Base-by-base conservation (phyloP, 2,329 filamentous ascomycete species). In the Xylariaceae sp. region DNA sequence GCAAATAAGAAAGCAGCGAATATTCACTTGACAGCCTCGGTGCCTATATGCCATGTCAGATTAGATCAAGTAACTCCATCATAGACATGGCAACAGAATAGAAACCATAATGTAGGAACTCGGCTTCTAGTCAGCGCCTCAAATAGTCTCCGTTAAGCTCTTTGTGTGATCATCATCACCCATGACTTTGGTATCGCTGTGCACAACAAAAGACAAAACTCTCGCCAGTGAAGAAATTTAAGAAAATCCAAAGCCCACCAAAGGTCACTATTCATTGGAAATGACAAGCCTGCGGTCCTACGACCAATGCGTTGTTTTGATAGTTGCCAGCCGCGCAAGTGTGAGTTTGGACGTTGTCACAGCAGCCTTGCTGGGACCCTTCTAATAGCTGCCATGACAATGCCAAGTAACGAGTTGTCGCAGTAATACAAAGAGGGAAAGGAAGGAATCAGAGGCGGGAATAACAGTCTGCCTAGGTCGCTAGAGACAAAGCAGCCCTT, bases 21-120 rank as follows among this genome's bases (percentile, higher is more conserved):
- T 42, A 32, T 13, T 32, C 30, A 32, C 16, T 7, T 32, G 30
- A 32, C 26, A n/a, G 30, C 30, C 13, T 32, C 16, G 13, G 16
- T 32, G 30, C 30, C 15, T 54, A 47, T 39, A 41, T 49, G 51
- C 50, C 62, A 61, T 65, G 60, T 80, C 76, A 79, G 76, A 80
- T 80, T 79, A 80, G 77, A 79, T 81, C 76, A 80, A 80, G 76
- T 79, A 68, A 72, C 66, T 58, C 66, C 66, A 58, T 69, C 68
- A 71, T 59, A 16, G 64, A 69, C 66, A 50, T 52, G 41, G 48
- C 56, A 59, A 52, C 53, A 56, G 55, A 48, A 50, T 61, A 60
- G 64, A 62, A 76, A 76, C 76, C 75, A 67, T 65, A 74, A 65
- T 48, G 41, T 41, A 19, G 22, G 37, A 45, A 55, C 67, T 71